Evolutionary conservation across 1,139 yeast species (phyloP), one percentile per base, ranked within the genome.

Genomic region (Geotrichum armillariae): DNA sequence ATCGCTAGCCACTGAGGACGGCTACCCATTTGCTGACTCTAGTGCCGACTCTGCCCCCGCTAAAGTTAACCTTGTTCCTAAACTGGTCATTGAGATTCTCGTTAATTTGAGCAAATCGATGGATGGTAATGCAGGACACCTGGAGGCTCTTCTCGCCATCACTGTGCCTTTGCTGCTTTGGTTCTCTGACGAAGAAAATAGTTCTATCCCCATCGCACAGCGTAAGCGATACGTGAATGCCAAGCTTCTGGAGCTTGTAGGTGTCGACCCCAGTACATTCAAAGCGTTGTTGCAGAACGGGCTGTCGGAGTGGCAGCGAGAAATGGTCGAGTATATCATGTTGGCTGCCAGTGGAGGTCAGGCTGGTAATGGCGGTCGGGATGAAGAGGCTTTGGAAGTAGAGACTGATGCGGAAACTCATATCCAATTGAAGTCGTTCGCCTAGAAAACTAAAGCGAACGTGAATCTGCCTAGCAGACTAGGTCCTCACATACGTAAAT

Each of bases 21-120:
- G 56, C 23, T 22, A 42, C 18, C 18, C 38, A 25, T 38, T 37
- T n/a, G 38, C 16, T 46, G 22, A 43, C 11, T 16, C 18, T 14
- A 20, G 31, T 18, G n/a, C 27, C 6, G 36, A 29, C 11, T 27
- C 39, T 38, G 46, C 43, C 36, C 41, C 42, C 12, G 27, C 41
- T 9, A 41, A 47, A 49, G 37, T 53, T 11, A 22, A 52, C 29
- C 16, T 53, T 35, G 49, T 47, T 31, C 53, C 63, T 3, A 74
- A 79, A 58, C 56, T 81, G 11, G 72, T 76, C 2, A 66, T 83
- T 52, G 90, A 84, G 55, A 67, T 84, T 12, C 66, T 85, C 48
- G 70, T 80, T 5, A 64, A 78, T 23, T 76, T 80, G 48, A 63
- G 74, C 9, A 76, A 74, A 47, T 60, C 71, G 22, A 62, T 72